These are phyloP conservation scores for Sphenostylis stenocarpa DNA, from an alignment of 306 rosid species.

Conservation along the genomic window DNA sequence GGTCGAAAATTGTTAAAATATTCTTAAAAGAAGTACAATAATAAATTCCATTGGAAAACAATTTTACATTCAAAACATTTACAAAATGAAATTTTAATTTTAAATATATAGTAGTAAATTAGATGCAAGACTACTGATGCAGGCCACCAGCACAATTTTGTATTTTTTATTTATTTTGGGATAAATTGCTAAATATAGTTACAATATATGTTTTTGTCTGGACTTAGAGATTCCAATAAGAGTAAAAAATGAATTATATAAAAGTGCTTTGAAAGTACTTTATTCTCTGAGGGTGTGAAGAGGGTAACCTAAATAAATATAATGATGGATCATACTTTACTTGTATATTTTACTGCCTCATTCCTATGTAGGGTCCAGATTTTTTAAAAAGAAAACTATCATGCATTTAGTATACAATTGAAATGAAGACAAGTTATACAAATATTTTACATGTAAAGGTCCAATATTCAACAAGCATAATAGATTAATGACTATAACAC, in stretches of 20 bases:
- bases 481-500: too few species aligned
- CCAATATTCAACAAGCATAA: too few species aligned
- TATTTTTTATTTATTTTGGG: neutral
- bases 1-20: too few species aligned
- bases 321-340: neutral
- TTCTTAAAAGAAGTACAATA: too few species aligned
- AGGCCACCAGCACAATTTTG: neutral
- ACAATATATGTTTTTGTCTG: neutral
- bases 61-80: too few species aligned
- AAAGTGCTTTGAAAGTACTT: neutral
- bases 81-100: neutral
- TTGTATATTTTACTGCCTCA: too few species aligned
- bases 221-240: neutral
- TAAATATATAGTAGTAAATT: neutral
- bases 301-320: neutral
- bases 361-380: too few species aligned
- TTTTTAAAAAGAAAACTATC: too few species aligned
- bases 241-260: neutral
- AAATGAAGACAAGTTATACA: too few species aligned
- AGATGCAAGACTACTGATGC: neutral
- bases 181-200: neutral
- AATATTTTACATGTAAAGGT: too few species aligned
- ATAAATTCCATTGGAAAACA: too few species aligned
- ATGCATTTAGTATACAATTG: too few species aligned
- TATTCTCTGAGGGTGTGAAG: neutral